These are phyloP conservation scores for Guillardia theta DNA, from an alignment of 78 protist species.

Conservation along the genomic window DNA sequence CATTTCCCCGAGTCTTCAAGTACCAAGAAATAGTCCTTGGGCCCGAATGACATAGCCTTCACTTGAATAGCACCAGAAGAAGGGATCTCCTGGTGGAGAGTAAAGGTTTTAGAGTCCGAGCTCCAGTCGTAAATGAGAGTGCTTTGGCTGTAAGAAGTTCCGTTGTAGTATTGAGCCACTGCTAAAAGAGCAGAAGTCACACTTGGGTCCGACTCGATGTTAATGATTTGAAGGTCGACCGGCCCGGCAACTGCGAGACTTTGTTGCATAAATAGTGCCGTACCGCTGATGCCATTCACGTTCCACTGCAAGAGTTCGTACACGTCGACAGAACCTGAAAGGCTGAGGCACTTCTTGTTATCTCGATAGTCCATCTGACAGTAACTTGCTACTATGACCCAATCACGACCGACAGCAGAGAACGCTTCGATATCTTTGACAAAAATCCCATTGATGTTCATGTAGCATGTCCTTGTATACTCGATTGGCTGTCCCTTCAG, in stretches of 20 bases:
- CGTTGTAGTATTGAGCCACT: not conserved
- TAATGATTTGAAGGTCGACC: not conserved
- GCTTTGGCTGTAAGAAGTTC: not conserved
- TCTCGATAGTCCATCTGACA: not conserved
- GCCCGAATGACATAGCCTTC: not conserved
- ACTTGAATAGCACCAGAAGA: not conserved
- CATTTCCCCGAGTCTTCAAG: not conserved
- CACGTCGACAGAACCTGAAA: not conserved
- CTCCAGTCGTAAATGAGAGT: not conserved
- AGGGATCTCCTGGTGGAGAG: not conserved
- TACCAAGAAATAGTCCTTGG: not conserved
- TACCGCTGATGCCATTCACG: not conserved
- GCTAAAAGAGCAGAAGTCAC: not conserved
- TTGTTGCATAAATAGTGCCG: not conserved
- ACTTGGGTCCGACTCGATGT: not conserved
- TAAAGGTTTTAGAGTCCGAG: not conserved
- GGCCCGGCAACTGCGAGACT: not conserved
- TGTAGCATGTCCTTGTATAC: no score
- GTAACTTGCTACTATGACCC: not conserved
- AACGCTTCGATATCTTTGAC: no score
- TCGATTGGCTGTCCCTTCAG: no score
- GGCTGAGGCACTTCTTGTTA: not conserved
- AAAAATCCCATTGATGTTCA: no score
- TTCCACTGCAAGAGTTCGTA: not conserved
- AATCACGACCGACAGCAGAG: no score